A percentile compares a stretch with the other conserved stretches of the same genome.
phyloP scores from a whole-genome alignment of 2,329 filamentous ascomycete species.

The Hirsutella rhossiliensis region DNA sequence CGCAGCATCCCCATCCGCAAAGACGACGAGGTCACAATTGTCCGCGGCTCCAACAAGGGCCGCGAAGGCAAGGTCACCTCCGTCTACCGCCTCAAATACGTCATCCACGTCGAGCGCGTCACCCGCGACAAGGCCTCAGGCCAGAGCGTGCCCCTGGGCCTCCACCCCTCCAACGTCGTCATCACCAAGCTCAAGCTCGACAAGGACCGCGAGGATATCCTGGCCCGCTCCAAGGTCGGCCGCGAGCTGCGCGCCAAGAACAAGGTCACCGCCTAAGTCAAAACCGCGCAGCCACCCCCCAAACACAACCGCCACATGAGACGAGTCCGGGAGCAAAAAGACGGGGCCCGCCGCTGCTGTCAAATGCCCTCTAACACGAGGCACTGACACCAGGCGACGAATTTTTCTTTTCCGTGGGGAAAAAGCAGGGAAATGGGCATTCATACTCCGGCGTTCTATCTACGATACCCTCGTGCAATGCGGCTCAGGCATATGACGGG shows the following conservation, averaged over 20 bases:
- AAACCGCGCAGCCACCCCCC: not conserved
- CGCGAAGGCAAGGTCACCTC: slow-evolving; percentile 96
- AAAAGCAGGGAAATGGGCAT: slow-evolving; percentile 20
- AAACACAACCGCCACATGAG: not conserved
- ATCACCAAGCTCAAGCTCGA: slow-evolving; percentile 98
- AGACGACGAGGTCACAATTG: slow-evolving; percentile 88
- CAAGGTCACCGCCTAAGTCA: slow-evolving; percentile 47
- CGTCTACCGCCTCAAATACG: slow-evolving; percentile 97
- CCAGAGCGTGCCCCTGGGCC: slow-evolving; percentile 86
- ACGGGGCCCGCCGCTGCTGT: not conserved
- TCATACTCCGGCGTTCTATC: slow-evolving; percentile 27
- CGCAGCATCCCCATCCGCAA: slow-evolving; percentile 95
- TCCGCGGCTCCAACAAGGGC: slow-evolving; percentile 91
- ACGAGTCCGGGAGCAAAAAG: not conserved
- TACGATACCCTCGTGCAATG: slow-evolving; percentile 16
- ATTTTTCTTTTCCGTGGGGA: slow-evolving; percentile 8
- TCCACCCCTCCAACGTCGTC: slow-evolving; percentile 94
- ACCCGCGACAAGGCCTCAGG: slow-evolving; percentile 95
- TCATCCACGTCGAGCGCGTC: slow-evolving; percentile 94
- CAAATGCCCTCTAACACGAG: not conserved
- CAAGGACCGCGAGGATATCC: slow-evolving; percentile 84
- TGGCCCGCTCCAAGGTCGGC: slow-evolving; percentile 73
- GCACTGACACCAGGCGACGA: slow-evolving; percentile 5
- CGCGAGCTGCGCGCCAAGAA: slow-evolving; percentile 64
- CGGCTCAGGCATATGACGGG: slow-evolving; percentile 21